Evolutionary conservation across 192 early-diverging fungal species (phyloP).

Genomic region (Chytriomyces sp.): DNA sequence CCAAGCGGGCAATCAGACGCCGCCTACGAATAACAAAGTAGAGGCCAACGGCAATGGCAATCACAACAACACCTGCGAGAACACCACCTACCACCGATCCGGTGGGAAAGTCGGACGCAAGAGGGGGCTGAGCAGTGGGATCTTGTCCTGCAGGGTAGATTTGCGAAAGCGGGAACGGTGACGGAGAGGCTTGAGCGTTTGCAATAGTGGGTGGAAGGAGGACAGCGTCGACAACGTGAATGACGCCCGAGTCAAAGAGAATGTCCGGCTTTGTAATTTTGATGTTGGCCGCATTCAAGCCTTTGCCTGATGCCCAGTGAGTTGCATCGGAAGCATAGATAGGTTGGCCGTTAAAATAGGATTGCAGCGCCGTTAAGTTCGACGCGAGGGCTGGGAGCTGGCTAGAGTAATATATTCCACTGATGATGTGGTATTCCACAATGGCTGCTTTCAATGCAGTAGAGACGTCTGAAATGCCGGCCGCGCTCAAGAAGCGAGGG

Average conservation of each 20-base stretch:
- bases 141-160: slow-evolving; percentile 20
- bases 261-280: slow-evolving; percentile 25
- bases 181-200: slow-evolving; percentile 21
- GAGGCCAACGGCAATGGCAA: slow-evolving; percentile 10
- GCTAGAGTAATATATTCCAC: slow-evolving; percentile 26
- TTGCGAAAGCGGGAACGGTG: slow-evolving; percentile 1
- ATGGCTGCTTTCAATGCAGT: slow-evolving; percentile 15
- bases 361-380: neutral
- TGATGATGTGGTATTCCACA: slow-evolving; percentile 27
- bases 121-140: neutral
- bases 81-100: slow-evolving; percentile 33
- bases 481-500: neutral
- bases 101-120: slow-evolving; percentile 27
- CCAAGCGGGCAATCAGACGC: slow-evolving; percentile 20
- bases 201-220: slow-evolving; percentile 18
- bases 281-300: slow-evolving; percentile 1
- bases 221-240: slow-evolving; percentile 36
- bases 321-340: slow-evolving; percentile 4
- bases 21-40: slow-evolving; percentile 13
- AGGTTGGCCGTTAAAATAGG: slow-evolving; percentile 11
- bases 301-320: neutral
- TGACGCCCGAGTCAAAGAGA: slow-evolving; percentile 34
- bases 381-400: neutral
- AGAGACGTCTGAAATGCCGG: slow-evolving; percentile 1
- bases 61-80: slow-evolving; percentile 18